Base-by-base conservation (phyloP, 1,284 basidiomycete genomes). In the Tilletia horrida region DNA sequence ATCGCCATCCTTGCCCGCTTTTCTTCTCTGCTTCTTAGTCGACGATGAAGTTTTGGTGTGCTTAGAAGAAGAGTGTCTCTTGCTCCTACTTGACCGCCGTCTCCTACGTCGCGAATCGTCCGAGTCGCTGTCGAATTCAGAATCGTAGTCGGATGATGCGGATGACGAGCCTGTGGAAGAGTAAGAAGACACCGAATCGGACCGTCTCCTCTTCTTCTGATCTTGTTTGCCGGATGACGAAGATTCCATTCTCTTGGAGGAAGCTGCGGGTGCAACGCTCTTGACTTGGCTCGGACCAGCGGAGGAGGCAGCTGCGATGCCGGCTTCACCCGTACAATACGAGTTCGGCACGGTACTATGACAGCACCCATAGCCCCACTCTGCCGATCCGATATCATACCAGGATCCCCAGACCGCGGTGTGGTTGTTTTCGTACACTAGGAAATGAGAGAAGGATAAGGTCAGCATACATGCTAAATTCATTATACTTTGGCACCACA, bases 291-390 rank as follows among this genome's bases (percentile, higher is more conserved):
- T 59, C 13, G 55, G 55, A 8, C 29, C 55, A 18, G 55, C 55
- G 3, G 29, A 31, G 14, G 27, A 11, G 27, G 55, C 29, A 8
- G 94, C 94, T 69, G 88, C 87, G 70, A 91, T 96, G 67, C 92
- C 94, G 9, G 90, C 92, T 80, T 88, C 82, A 1, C 94, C 94
- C 35, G 94, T 90, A 82, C 95, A 98, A 82, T 98, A 98, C 9
- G 93, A 94, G 61, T 91, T 85, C 77, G 92, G 90, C 59, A 94
- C 84, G 70, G 67, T 86, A 11, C 92, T 93, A 81, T 96, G 93
- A 81, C 96, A 99, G 83, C 96, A 99, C 35, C 87, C 89, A 82
- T 90, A 98, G 59, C 96, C 96, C 96, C 96, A 98, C 67, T 85
- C 82, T 11, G 88, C 88, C 1, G 86, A 84, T 7, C 86, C 84